Evolutionary conservation across 1,284 basidiomycete genomes (phyloP), one percentile per base, ranked within the genome.

Genomic region (Naganishia albida): DNA sequence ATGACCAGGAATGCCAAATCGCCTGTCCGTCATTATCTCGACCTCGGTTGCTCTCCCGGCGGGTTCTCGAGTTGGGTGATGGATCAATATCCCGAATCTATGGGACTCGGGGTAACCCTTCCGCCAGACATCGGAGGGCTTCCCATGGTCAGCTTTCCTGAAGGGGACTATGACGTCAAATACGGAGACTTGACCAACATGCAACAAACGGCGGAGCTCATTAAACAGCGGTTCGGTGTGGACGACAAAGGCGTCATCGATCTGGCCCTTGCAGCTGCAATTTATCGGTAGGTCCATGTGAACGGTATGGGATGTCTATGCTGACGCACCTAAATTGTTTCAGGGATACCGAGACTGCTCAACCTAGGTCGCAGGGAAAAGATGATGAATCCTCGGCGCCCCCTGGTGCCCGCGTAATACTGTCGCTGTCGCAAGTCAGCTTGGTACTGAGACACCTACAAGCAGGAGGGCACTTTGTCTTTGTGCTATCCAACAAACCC

Each of bases 401-500:
- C 3, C 46, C 51, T 1, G 56, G 55, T 8, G 64, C 64, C 20
- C 49, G 64, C 18, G 42, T 44, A 3, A 62, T 62, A 7, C 51
- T 66, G 15, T 62, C 64, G 39, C 40, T 66, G 7, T 66, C 64
- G 12, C 64, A 66, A 52, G 52, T 66, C 44, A 57, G 46, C 52
- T 28, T 66, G 30, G 57, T 59, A 1, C 30, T 66, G 44, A 62
- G 62, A 7, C 64, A 62, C 25, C 44, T 66, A 18, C 57, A 52
- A 34, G 18, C 59, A 23, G 51, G 52, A 12, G 57, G 64, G 7
- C 64, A 66, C 51, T 66, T 66, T 28, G 64, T 66, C 20, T 66
- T 66, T 25, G 64, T 66, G 2, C 44, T 66, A 2, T 66, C 64
- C 52, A 66, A 66, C 51, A 66, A 66, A 56, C 64, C 64, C 30